Percentiles rank a stretch among this genome's conserved stretches.
These are phyloP conservation scores for Canavalia gladiata DNA, from an alignment of 306 rosid species.

Conservation along the genomic window DNA sequence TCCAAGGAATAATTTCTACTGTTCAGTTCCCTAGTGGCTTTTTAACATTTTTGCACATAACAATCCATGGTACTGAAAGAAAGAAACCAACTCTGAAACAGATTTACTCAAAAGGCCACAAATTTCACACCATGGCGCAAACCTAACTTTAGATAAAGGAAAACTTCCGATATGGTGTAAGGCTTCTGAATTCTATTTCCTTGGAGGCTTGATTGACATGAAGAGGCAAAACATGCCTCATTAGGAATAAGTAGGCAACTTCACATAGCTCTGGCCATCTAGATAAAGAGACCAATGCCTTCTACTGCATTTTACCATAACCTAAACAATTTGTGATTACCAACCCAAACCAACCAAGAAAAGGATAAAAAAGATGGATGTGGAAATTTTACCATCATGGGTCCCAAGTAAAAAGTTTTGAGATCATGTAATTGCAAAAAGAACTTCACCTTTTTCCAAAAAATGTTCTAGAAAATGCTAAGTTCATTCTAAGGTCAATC, in stretches of 20 bases:
- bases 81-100: slow-evolving; percentile 34
- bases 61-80: slow-evolving; percentile 6
- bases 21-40: slow-evolving; percentile 7
- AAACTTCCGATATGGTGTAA: slow-evolving; percentile 10
- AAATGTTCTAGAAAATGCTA: not conserved
- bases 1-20: slow-evolving; percentile 31
- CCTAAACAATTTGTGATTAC: slow-evolving; percentile 38
- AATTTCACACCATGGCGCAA: slow-evolving; percentile 27
- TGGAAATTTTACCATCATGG: slow-evolving; percentile 29
- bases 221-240: slow-evolving; percentile 39
- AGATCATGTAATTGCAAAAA: slow-evolving; percentile 10
- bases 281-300: slow-evolving; percentile 38
- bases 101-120: slow-evolving; percentile 38
- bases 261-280: slow-evolving; percentile 41
- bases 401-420: not conserved
- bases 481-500: slow-evolving; percentile 3
- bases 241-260: slow-evolving; percentile 37
- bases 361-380: slow-evolving; percentile 13
- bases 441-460: not conserved
- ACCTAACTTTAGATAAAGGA: slow-evolving; percentile 28
- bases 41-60: slow-evolving; percentile 29
- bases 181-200: slow-evolving; percentile 21
- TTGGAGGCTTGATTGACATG: slow-evolving; percentile 26
- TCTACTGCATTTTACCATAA: slow-evolving; percentile 35
- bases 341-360: slow-evolving; percentile 36